Conservation (phyloP, 805 yeast genomes). For the Peterozyma toletana region DNA sequence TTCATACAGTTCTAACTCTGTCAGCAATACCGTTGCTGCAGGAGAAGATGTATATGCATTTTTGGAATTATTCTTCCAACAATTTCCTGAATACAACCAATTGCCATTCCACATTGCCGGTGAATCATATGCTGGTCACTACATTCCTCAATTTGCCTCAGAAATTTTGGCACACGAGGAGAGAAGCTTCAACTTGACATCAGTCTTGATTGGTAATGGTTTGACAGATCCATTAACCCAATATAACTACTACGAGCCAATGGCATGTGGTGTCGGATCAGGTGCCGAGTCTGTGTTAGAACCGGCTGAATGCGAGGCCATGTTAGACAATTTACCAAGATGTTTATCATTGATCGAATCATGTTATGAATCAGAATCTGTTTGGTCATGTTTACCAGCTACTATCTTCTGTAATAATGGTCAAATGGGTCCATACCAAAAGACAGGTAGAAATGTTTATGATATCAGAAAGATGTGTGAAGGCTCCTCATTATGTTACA, state of each 20-base stretch:
- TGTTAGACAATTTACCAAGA: conserved; percentile 55
- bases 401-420: conserved; percentile 56
- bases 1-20: conserved; percentile 63
- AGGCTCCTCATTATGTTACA: conserved; percentile 46
- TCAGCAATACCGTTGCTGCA: conserved; percentile 71
- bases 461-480: conserved; percentile 53
- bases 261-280: conserved; percentile 85
- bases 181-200: conserved; percentile 57
- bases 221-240: conserved; percentile 80
- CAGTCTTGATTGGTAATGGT: conserved; percentile 90
- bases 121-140: conserved; percentile 81
- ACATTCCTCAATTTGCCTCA: conserved; percentile 62
- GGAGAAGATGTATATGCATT: conserved; percentile 84
- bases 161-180: conserved; percentile 49
- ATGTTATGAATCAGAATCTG: conserved; percentile 57
- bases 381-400: conserved; percentile 58
- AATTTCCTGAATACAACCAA: conserved; percentile 64
- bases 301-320: conserved; percentile 60
- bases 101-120: conserved; percentile 73
- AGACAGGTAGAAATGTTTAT: conserved; percentile 56
- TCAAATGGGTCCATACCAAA: conserved; percentile 49
- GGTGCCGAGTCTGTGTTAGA: conserved; percentile 72
- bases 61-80: conserved; percentile 73
- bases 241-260: conserved; percentile 74
- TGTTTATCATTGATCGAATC: conserved; percentile 55